A percentile compares a stretch with the other conserved stretches of the same genome.
phyloP scores from a whole-genome alignment of 148 eudicot species.

The Heliosperma pusillum region DNA sequence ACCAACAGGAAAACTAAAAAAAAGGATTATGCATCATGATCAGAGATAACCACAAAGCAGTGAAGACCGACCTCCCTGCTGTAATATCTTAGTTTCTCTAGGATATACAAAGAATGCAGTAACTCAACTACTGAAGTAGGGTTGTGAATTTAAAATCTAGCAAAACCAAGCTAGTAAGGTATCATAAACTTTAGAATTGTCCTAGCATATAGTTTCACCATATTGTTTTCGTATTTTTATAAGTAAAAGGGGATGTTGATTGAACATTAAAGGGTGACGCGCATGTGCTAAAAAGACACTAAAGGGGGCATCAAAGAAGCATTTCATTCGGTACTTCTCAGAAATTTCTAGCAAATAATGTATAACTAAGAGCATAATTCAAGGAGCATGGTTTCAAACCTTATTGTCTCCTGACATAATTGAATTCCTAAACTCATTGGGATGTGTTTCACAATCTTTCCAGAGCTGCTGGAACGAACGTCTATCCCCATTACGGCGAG shows the following conservation, averaged over 20 bases:
- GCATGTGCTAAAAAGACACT: neutral
- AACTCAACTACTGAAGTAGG: neutral
- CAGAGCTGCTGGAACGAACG: conserved; percentile 29
- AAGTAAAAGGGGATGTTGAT: neutral
- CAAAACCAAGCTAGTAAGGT: neutral
- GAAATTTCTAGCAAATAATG: neutral
- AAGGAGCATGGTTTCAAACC: conserved; percentile 16
- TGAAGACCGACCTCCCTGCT: neutral
- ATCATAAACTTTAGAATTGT: neutral
- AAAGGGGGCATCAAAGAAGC: neutral
- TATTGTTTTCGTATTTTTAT: neutral
- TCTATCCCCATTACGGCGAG: conserved; percentile 35
- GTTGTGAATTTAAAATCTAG: neutral
- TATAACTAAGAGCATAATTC: neutral
- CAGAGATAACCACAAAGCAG: neutral
- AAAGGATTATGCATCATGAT: neutral
- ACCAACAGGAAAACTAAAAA: neutral
- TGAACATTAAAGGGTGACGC: neutral
- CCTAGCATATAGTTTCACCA: neutral
- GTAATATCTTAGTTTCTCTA: neutral
- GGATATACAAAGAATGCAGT: neutral
- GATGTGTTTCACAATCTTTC: conserved; percentile 40
- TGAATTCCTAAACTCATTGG: conserved; percentile 26
- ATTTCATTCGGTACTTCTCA: neutral
- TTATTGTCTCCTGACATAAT: conserved; percentile 13